These are phyloP conservation scores for Hyaloscypha variabilis DNA, from an alignment of 495 filamentous ascomycete species.

Conservation along the genomic window DNA sequence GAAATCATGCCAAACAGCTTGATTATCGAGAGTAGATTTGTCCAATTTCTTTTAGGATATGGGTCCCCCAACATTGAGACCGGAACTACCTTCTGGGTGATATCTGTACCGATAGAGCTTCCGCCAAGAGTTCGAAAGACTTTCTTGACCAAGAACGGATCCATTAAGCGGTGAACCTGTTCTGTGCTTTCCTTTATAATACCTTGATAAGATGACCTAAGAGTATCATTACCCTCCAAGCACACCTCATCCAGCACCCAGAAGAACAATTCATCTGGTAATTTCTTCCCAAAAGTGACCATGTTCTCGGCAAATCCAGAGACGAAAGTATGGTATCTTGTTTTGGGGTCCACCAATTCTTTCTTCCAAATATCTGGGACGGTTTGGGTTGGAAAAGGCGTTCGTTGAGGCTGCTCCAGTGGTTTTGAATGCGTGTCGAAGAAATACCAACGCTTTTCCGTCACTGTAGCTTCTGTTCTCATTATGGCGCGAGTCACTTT, in stretches of 20 bases:
- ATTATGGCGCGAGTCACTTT: slow-evolving; percentile 71
- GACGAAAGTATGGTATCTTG: slow-evolving; percentile 64
- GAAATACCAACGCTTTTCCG: slow-evolving; percentile 68
- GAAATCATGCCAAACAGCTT: slow-evolving; percentile 19
- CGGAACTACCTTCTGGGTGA: slow-evolving; percentile 23
- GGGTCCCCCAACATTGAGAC: slow-evolving; percentile 11
- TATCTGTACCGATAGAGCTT: slow-evolving; percentile 33
- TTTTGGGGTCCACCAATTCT: slow-evolving; percentile 47
- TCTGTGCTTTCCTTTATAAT: slow-evolving; percentile 37
- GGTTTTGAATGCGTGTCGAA: slow-evolving; percentile 46
- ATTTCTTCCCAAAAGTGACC: slow-evolving; percentile 45
- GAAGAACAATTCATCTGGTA: slow-evolving; percentile 70
- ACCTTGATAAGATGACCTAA: slow-evolving; percentile 67
- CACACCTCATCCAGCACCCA: slow-evolving; percentile 78
- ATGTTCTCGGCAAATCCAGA: slow-evolving; percentile 69
- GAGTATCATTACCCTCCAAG: slow-evolving; percentile 57
- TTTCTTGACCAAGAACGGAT: slow-evolving; percentile 36
- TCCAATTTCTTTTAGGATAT: slow-evolving; percentile 23
- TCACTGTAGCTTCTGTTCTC: slow-evolving; percentile 70
- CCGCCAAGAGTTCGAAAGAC: slow-evolving; percentile 46
- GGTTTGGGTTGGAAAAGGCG: slow-evolving; percentile 37
- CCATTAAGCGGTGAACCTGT: slow-evolving; percentile 42
- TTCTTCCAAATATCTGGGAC: slow-evolving; percentile 35
- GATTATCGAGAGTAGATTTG: slow-evolving; percentile 22
- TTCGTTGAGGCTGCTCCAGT: slow-evolving; percentile 29